phyloP scores from a whole-genome alignment of 805 yeast genomes.

The Barnettozyma botsteinii region DNA sequence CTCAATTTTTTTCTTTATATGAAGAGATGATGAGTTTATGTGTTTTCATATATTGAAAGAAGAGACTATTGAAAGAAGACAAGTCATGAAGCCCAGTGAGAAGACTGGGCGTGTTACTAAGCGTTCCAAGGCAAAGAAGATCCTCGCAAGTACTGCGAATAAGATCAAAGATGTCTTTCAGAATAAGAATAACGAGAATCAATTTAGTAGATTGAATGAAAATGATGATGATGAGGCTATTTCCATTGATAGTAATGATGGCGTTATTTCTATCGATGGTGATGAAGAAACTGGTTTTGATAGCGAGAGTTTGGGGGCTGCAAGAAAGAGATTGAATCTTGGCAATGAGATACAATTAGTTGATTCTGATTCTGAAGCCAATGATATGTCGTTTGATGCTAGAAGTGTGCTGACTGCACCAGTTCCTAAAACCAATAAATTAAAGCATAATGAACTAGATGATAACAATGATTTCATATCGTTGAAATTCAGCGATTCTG shows the following conservation, averaged over 20 bases:
- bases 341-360: conserved; percentile 4
- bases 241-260: conserved; percentile 4
- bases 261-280: not conserved
- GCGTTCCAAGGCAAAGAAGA: conserved; percentile 10
- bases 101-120: too few relatives aligned
- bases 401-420: conserved; percentile 2
- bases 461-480: conserved; percentile 39
- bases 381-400: conserved; percentile 6
- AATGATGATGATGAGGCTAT: conserved; percentile 9
- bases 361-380: conserved; percentile 9
- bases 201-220: conserved; percentile 12
- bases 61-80: too few relatives aligned
- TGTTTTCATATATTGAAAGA: too few relatives aligned
- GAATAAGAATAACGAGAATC: conserved; percentile 22
- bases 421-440: not conserved
- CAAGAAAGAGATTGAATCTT: not conserved
- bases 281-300: not conserved
- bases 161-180: conserved; percentile 20
- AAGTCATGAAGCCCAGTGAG: too few relatives aligned
- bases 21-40: too few relatives aligned
- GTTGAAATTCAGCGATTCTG: conserved; percentile 29
- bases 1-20: too few relatives aligned
- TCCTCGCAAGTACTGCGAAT: conserved; percentile 10
- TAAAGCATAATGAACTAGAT: conserved; percentile 26
- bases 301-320: too few relatives aligned